Evolutionary conservation across 768 basidiomycete genomes (phyloP).

Genomic region (Suillus sp.): DNA sequence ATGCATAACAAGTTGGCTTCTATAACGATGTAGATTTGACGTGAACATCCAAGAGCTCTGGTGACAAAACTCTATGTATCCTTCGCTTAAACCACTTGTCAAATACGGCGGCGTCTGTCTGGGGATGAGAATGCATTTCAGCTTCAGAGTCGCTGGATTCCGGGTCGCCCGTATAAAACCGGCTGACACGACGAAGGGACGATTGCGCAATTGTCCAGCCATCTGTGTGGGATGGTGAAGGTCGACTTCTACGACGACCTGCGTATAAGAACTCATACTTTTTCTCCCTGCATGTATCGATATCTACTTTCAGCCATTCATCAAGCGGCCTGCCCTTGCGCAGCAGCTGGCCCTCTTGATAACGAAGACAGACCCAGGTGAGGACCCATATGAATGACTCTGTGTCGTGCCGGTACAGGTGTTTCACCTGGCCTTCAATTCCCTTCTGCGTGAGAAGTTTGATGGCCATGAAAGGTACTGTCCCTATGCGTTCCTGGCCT

Average conservation of each 20-base stretch:
- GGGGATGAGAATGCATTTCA: no score
- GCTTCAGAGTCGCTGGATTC: no score
- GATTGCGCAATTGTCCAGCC: neutral
- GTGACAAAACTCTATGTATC: no score
- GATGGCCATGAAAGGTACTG: no score
- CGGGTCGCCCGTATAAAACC: neutral
- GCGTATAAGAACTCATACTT: neutral
- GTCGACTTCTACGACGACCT: neutral
- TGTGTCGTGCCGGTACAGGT: neutral
- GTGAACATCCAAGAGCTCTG: neutral
- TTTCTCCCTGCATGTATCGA: neutral
- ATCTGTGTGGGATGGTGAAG: neutral
- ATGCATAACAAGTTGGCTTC: no score
- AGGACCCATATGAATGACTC: neutral
- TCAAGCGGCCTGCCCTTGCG: neutral
- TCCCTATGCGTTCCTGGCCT: no score
- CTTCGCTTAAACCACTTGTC: neutral
- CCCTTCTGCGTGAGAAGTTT: no score
- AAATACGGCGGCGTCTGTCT: neutral
- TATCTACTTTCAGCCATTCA: neutral
- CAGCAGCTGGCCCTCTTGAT: neutral
- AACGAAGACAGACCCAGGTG: neutral
- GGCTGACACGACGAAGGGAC: neutral
- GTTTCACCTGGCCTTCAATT: neutral
- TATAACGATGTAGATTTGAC: no score